A percentile compares a stretch with the other conserved stretches of the same genome.
Evolutionary conservation across 1,284 basidiomycete genomes (phyloP).

Genomic region (Trametes hirsuta): DNA sequence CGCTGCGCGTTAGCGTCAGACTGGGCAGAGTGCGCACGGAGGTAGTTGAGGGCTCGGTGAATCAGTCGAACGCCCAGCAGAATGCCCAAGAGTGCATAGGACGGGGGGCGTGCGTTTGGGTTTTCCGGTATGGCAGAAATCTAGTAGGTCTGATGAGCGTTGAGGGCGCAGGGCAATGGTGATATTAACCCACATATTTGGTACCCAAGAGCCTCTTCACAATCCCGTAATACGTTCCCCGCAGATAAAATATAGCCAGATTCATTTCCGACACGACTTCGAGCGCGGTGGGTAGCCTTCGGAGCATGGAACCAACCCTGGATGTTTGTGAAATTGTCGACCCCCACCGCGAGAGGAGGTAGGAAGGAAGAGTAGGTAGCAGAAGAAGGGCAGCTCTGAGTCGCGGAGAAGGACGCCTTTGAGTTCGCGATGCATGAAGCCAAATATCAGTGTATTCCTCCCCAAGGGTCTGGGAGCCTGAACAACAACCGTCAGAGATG

Average conservation of each 20-base stretch:
- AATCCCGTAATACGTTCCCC: constrained; percentile 79
- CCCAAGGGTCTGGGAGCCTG: constrained; percentile 82
- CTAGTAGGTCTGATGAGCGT: constrained; percentile 41
- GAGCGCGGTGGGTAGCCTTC: constrained; percentile 48
- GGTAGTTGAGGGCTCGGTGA: constrained; percentile 57
- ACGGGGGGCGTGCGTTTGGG: constrained; percentile 74
- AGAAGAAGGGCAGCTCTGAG: constrained; percentile 62
- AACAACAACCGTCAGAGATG: neutral
- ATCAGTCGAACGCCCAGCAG: constrained; percentile 73
- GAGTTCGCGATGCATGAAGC: constrained; percentile 56
- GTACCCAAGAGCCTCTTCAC: constrained; percentile 73
- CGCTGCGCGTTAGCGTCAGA: constrained; percentile 19
- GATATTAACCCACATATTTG: constrained; percentile 60
- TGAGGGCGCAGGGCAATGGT: neutral
- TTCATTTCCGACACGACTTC: constrained; percentile 73
- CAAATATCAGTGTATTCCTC: constrained; percentile 93
- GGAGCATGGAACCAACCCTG: constrained; percentile 43
- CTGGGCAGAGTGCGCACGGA: constrained; percentile 37
- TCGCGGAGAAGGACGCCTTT: constrained; percentile 45
- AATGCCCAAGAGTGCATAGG: constrained; percentile 84
- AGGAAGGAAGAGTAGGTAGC: constrained; percentile 64
- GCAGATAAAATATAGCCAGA: constrained; percentile 81
- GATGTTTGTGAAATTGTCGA: constrained; percentile 39
- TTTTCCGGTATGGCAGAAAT: constrained; percentile 73
- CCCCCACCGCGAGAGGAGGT: constrained; percentile 59